Conservation (phyloP, 331 rosid species). For the Arachis monticola region DNA sequence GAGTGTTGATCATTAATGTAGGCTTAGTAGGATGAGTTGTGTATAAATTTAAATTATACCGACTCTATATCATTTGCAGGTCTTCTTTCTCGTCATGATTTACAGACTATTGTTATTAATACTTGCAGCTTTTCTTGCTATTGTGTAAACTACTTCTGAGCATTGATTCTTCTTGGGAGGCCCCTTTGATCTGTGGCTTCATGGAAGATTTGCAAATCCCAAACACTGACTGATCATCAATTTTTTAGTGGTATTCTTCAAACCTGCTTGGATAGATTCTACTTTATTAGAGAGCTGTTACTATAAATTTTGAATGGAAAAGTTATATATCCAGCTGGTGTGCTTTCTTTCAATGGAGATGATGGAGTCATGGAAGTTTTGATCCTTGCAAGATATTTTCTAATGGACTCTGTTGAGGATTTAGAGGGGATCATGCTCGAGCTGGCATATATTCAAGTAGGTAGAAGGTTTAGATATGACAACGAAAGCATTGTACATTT, state of each 20-base stretch:
- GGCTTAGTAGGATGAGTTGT: conserved; percentile 5
- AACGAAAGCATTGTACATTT: conserved; percentile 63
- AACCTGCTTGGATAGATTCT: conserved; percentile 46
- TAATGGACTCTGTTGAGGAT: conserved; percentile 41
- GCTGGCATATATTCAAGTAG: conserved; percentile 36
- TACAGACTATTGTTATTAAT: conserved; percentile 19
- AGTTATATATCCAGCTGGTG: conserved; percentile 42
- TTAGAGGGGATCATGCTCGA: conserved; percentile 37
- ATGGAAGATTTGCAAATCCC: conserved; percentile 35
- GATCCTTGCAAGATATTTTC: conserved; percentile 42
- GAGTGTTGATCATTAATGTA: not conserved
- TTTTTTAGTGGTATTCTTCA: conserved; percentile 53
- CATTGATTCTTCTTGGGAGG: conserved; percentile 57
- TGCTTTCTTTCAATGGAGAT: conserved; percentile 50
- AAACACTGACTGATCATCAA: conserved; percentile 35
- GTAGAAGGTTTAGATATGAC: conserved; percentile 48
- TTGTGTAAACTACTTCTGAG: conserved; percentile 50
- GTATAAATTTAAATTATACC: conserved; percentile 5
- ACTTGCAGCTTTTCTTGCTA: conserved; percentile 56
- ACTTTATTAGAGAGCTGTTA: conserved; percentile 35
- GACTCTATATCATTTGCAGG: conserved; percentile 1
- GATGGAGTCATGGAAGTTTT: conserved; percentile 40
- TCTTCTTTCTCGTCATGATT: conserved; percentile 30
- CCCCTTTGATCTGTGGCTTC: conserved; percentile 49
- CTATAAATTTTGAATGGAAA: conserved; percentile 45